Evolutionary conservation across 2,329 filamentous ascomycete genomes (phyloP).

Genomic region (Epichloe aotearoae): DNA sequence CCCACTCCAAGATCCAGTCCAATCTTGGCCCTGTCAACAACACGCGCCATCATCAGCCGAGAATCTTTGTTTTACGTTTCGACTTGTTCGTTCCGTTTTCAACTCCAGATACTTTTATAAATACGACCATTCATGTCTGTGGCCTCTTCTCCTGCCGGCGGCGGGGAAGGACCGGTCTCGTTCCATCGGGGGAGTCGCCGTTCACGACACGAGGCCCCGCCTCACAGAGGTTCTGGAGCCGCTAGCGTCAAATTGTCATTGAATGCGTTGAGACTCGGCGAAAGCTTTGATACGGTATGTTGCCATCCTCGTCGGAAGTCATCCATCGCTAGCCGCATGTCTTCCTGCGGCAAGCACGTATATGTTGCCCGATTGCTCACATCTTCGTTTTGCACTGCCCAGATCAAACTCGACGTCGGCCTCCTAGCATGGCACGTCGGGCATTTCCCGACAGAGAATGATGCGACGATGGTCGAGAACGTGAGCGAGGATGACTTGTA

Average conservation of each 20-base stretch:
- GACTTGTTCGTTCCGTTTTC: not conserved
- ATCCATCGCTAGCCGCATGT: not conserved
- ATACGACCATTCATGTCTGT: constrained; percentile 5
- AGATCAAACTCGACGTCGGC: constrained; percentile 8
- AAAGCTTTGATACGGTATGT: constrained; percentile 8
- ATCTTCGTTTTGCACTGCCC: not conserved
- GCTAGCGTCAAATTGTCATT: constrained; percentile 3
- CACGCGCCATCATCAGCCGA: not conserved
- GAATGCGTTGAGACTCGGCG: constrained; percentile 4
- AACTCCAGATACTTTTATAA: not conserved
- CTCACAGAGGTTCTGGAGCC: not conserved
- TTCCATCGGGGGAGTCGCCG: not conserved
- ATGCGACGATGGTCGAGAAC: not conserved
- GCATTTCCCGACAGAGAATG: constrained; percentile 5
- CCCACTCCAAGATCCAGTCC: not conserved
- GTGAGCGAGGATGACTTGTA: constrained; percentile 7
- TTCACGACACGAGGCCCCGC: constrained; percentile 1
- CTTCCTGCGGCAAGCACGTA: no score
- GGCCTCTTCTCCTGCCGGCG: constrained; percentile 2
- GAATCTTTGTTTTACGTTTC: not conserved
- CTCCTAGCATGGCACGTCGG: constrained; percentile 5
- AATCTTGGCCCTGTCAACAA: not conserved
- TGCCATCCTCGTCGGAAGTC: not conserved
- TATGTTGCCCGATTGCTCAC: not conserved
- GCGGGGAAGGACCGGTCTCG: not conserved